Percentiles rank a stretch among this genome's conserved stretches.
These are phyloP conservation scores for Sporormia fimetaria DNA, from an alignment of 495 filamentous ascomycete species.

Conservation along the genomic window DNA sequence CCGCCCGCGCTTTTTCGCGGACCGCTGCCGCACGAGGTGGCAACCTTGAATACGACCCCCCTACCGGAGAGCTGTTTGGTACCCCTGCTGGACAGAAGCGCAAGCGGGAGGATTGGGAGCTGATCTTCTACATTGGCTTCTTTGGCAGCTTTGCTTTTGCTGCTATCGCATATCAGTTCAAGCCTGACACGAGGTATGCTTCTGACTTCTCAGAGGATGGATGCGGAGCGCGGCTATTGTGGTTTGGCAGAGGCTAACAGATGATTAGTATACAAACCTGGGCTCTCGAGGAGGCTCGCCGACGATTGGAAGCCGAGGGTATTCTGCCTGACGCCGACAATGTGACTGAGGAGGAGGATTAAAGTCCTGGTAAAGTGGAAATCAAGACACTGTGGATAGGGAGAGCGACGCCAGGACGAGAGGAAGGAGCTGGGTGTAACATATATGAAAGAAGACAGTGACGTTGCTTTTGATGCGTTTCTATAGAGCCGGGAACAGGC, in stretches of 20 bases:
- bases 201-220: constrained; percentile 4
- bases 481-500: too few relatives aligned
- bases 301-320: constrained; percentile 87
- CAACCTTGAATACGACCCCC: constrained; percentile 92
- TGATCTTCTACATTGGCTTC: constrained; percentile 76
- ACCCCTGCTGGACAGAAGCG: constrained; percentile 88
- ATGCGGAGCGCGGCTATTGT: not conserved
- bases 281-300: constrained; percentile 91
- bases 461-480: too few relatives aligned
- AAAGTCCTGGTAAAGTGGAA: not conserved
- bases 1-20: too few relatives aligned
- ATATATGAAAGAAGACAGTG: too few relatives aligned
- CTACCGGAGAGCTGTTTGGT: constrained; percentile 81
- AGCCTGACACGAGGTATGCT: constrained; percentile 96
- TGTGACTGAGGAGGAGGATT: constrained; percentile 4
- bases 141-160: constrained; percentile 67
- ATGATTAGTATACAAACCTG: constrained; percentile 86
- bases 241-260: constrained; percentile 12
- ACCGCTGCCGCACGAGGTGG: too few relatives aligned
- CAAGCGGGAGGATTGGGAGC: constrained; percentile 94
- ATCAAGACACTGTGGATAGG: too few relatives aligned
- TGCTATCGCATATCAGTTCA: constrained; percentile 80
- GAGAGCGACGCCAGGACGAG: too few relatives aligned
- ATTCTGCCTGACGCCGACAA: constrained; percentile 64
- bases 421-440: too few relatives aligned